Percentiles rank a stretch among this genome's conserved stretches.
phyloP scores from a whole-genome alignment of 2,329 filamentous ascomycete genomes.

The Talaromyces sp. region DNA sequence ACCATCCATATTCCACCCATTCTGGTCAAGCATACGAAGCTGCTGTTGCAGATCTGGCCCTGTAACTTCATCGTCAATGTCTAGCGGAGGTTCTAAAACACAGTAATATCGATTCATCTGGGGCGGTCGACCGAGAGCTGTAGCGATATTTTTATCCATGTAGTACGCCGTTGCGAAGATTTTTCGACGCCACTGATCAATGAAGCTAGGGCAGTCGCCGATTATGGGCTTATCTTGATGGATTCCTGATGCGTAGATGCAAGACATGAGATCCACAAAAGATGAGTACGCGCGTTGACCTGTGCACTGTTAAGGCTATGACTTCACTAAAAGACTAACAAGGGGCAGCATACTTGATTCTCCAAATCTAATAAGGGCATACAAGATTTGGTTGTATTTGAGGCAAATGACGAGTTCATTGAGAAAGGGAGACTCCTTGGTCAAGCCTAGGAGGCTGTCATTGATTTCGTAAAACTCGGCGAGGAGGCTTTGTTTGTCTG shows the following conservation, averaged over 20 bases:
- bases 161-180: background rate
- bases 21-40: background rate
- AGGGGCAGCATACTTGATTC: background rate
- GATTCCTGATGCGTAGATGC: background rate
- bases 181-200: background rate
- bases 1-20: conserved; percentile 1
- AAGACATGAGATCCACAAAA: background rate
- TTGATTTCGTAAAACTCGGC: background rate
- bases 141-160: background rate
- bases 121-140: background rate
- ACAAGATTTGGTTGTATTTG: background rate
- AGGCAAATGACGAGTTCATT: background rate
- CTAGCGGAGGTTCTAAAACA: background rate
- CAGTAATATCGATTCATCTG: conserved; percentile 2
- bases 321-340: no score
- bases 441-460: background rate
- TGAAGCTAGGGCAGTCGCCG: background rate
- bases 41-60: background rate
- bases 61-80: background rate
- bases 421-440: background rate
- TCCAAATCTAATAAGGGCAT: background rate
- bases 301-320: background rate
- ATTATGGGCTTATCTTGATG: background rate
- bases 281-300: background rate
- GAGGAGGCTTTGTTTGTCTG: background rate